phyloP scores from a whole-genome alignment of 306 rosid genomes.

The Myrica gale region DNA sequence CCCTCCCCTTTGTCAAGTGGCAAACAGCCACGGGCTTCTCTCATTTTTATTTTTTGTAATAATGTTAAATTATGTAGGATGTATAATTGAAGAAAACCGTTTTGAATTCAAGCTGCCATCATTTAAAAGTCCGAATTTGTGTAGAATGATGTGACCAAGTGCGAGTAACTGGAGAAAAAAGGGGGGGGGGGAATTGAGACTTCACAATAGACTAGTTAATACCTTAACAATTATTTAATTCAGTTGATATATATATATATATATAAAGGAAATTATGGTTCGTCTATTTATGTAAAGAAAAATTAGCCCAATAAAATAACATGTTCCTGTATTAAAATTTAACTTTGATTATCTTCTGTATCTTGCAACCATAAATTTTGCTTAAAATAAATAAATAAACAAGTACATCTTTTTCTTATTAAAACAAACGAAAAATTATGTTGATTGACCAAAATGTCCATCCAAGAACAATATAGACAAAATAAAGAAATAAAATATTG shows the following conservation, averaged over 20 bases:
- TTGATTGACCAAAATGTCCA: too few species aligned
- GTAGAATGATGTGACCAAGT: constrained; percentile 2
- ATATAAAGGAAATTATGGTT: not conserved
- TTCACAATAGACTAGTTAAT: not conserved
- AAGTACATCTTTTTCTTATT: too few species aligned
- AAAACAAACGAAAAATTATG: too few species aligned
- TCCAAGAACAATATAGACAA: too few species aligned
- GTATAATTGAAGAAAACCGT: not conserved
- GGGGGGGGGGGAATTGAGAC: not conserved
- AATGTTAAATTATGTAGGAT: not conserved
- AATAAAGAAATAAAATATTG: too few species aligned
- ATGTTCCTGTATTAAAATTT: too few species aligned
- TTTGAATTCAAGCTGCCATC: not conserved
- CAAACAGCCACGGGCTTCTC: not conserved
- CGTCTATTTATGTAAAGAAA: too few species aligned
- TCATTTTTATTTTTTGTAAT: not conserved
- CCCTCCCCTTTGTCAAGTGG: not conserved
- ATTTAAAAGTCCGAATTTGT: not conserved
- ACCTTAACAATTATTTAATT: not conserved
- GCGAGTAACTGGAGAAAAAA: not conserved
- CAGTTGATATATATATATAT: not conserved
- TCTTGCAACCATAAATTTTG: too few species aligned
- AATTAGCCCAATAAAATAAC: too few species aligned
- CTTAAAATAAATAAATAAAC: too few species aligned
- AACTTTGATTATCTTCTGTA: too few species aligned